Conservation (phyloP, 1,284 basidiomycete species). For the Phlebopus sp. region DNA sequence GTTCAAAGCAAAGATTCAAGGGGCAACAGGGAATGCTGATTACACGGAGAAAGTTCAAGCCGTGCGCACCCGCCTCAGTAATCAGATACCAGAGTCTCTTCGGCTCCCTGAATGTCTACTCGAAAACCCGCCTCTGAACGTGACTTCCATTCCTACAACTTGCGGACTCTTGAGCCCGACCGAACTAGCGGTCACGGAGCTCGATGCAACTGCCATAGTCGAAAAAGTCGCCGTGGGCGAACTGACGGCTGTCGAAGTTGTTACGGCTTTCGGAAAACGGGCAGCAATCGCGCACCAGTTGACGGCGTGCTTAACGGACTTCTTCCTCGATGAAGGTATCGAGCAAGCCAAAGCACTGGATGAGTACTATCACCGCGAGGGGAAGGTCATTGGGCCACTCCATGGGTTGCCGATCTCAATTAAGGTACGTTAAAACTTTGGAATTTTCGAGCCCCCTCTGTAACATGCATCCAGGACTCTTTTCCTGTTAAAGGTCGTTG, state of each 20-base stretch:
- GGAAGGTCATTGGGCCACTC: slow-evolving; percentile 42
- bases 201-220: slow-evolving; percentile 28
- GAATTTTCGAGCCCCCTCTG: background rate
- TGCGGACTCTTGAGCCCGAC: slow-evolving; percentile 38
- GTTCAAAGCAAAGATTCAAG: slow-evolving; percentile 20
- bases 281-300: slow-evolving; percentile 30
- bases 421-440: slow-evolving; percentile 27
- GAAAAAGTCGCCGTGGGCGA: slow-evolving; percentile 17
- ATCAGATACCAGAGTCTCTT: slow-evolving; percentile 21
- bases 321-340: slow-evolving; percentile 33
- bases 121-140: slow-evolving; percentile 25
- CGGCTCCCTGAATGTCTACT: slow-evolving; percentile 16
- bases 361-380: slow-evolving; percentile 33
- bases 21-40: slow-evolving; percentile 21
- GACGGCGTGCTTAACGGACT: slow-evolving; percentile 28
- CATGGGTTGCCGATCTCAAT: slow-evolving; percentile 50
- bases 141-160: slow-evolving; percentile 30
- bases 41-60: slow-evolving; percentile 20
- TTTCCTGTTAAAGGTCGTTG: slow-evolving; percentile 36
- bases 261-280: slow-evolving; percentile 30
- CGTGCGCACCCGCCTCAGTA: slow-evolving; percentile 19
- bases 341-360: slow-evolving; percentile 42
- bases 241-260: slow-evolving; percentile 25
- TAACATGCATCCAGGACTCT: slow-evolving; percentile 36
- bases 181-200: slow-evolving; percentile 45